Percentiles rank a stretch among this genome's conserved stretches.
Evolutionary conservation across 106 monocot species (phyloP).

Genomic region (Allium fistulosum): DNA sequence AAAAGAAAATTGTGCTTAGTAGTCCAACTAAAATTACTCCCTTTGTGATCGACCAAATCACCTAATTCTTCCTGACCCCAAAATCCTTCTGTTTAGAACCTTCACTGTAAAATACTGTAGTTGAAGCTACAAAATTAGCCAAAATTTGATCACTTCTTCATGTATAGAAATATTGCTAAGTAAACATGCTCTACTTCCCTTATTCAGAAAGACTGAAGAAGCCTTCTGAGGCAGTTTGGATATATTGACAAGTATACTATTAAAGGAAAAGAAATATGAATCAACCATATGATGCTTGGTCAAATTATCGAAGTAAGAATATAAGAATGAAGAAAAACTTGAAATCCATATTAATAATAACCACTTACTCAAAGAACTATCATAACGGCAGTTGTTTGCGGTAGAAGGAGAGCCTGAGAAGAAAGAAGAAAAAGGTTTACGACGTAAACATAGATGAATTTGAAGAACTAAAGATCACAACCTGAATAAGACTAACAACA

Average conservation of each 20-base stretch:
- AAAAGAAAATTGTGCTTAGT: no score
- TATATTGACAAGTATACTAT: not conserved
- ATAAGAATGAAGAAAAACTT: not conserved
- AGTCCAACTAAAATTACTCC: no score
- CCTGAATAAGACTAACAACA: not conserved
- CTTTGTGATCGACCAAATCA: no score
- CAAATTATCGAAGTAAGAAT: not conserved
- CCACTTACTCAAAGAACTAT: conserved; percentile 81
- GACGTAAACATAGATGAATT: not conserved
- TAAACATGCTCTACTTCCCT: no score
- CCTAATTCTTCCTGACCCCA: no score
- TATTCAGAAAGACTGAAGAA: not conserved
- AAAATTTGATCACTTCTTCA: no score
- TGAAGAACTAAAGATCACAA: not conserved
- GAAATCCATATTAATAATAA: not conserved
- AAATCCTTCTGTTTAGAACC: not conserved
- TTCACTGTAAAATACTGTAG: not conserved
- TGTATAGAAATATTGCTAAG: no score
- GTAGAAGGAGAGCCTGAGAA: conserved; percentile 13
- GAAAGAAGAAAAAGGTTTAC: not conserved
- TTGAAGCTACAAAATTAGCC: no score
- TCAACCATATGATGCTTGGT: not conserved
- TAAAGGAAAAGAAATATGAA: not conserved
- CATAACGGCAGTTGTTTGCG: conserved; percentile 62
- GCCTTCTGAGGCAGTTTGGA: not conserved